Evolutionary conservation across 306 rosid species (phyloP).

Genomic region (Inga leiocalycina): DNA sequence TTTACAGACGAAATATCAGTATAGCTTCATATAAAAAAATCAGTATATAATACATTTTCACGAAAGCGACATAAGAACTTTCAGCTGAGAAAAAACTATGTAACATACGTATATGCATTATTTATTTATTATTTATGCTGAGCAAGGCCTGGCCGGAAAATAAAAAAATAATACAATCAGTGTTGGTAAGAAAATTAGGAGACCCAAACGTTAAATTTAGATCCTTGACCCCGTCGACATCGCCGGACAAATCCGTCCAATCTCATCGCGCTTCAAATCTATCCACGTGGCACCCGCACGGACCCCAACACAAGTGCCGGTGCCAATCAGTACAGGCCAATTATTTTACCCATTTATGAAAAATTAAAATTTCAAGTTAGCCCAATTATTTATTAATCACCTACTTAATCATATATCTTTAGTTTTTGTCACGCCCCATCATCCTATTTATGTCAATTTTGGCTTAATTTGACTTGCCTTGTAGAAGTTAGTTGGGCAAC

Average conservation of each 20-base stretch:
- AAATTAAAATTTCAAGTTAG: conserved; percentile 1
- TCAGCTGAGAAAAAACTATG: not conserved
- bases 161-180: not conserved
- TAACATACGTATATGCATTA: not conserved
- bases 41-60: not conserved
- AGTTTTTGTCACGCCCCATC: conserved; percentile 27
- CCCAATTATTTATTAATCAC: conserved; percentile 18
- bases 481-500: conserved; percentile 54
- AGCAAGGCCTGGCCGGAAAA: not conserved
- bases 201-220: conserved; percentile 17
- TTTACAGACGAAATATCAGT: not conserved
- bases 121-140: too few species aligned
- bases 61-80: not conserved
- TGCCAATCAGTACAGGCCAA: conserved; percentile 38
- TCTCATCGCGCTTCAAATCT: conserved; percentile 34
- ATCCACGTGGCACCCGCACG: conserved; percentile 75
- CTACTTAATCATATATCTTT: conserved; percentile 10
- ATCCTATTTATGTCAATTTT: conserved; percentile 46
- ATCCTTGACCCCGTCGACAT: conserved; percentile 65
- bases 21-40: not conserved
- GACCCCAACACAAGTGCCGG: conserved; percentile 52
- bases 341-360: not conserved
- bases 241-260: conserved; percentile 57
- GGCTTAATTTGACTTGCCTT: conserved; percentile 54
- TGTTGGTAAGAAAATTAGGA: conserved; percentile 14